Evolutionary conservation across 805 yeast species (phyloP), one percentile per base, ranked within the genome.

Genomic region (Naumovozyma dairenensis): DNA sequence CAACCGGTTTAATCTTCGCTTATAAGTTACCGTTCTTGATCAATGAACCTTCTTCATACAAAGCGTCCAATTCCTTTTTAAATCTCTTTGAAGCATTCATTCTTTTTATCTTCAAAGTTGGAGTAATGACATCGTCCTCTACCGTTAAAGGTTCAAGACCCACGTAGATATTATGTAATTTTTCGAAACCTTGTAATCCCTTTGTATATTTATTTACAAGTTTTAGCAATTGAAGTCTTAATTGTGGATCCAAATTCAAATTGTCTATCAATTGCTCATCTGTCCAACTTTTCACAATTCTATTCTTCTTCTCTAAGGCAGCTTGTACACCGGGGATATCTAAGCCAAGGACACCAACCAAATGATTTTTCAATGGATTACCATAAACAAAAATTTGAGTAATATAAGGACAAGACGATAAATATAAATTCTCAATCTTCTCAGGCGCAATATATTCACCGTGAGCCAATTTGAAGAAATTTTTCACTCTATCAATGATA

Each of bases 361-460:
- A 57, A 48, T 44, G 74, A 10, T 69, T 62, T 48, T 71, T 60
- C 28, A 67, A 57, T 4, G 82, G 66, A 51, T 78, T 78, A 25
- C 89, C 89, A 47, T 76, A 77, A 5, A 68, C 72, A 48, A 66
- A 77, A 10, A 72, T 47, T 55, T 78, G 85, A 4, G 67, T 49
- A 13, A 74, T 49, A 19, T 63, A 53, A 2, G 80, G 67, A 44
- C 71, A 67, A 18, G 65, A 59, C 0, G 80, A 64, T 22, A 74
- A 52, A 52, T 80, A 79, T 12, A 61, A 57, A 47, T 75, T 77
- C 50, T 80, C 89, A 44, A 80, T 72, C 55, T 72, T 77, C 48
- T 80, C 92, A 14, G 85, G 82, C 1, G 85, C 80, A 35, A 80
- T 71, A 54, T 80, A 80, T 57, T 73, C 78, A 31, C 79, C 79